Evolutionary conservation across 148 eudicot genomes (phyloP).

Genomic region (Cornus kousa): DNA sequence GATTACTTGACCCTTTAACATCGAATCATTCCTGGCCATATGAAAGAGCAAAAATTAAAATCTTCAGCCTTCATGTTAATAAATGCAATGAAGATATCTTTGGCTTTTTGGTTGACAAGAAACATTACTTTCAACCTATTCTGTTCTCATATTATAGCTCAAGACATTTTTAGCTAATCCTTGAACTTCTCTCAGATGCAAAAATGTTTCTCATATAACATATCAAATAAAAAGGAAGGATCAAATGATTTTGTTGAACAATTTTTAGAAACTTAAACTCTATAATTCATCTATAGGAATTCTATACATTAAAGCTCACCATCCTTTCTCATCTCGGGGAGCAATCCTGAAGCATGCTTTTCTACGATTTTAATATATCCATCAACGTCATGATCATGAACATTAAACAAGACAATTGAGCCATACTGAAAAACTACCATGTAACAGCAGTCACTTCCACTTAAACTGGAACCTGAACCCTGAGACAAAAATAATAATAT

Average conservation of each 20-base stretch:
- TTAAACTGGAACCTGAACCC: slow-evolving; percentile 64
- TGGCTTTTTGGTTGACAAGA: neutral
- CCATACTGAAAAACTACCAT: slow-evolving; percentile 95
- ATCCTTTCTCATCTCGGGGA: slow-evolving; percentile 94
- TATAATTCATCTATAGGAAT: neutral
- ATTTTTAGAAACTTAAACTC: neutral
- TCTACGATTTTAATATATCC: slow-evolving; percentile 73
- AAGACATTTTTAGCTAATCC: too few relatives aligned
- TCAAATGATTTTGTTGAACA: neutral
- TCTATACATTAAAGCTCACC: slow-evolving; percentile 42
- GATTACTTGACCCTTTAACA: neutral
- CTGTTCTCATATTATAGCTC: neutral
- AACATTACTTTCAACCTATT: neutral
- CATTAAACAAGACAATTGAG: slow-evolving; percentile 89
- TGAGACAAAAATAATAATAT: slow-evolving; percentile 24
- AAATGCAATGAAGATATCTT: neutral
- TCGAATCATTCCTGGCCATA: neutral
- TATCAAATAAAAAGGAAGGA: too few relatives aligned
- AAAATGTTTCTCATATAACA: neutral
- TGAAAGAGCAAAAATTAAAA: neutral
- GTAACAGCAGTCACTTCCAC: slow-evolving; percentile 76
- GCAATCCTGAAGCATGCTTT: slow-evolving; percentile 76
- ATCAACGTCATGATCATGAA: slow-evolving; percentile 75
- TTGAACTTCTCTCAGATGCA: too few relatives aligned
- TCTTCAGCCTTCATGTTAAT: neutral